Percentiles rank a stretch among this genome's conserved stretches.
phyloP scores from a whole-genome alignment of 495 filamentous ascomycete genomes.

The Cercophora samala region DNA sequence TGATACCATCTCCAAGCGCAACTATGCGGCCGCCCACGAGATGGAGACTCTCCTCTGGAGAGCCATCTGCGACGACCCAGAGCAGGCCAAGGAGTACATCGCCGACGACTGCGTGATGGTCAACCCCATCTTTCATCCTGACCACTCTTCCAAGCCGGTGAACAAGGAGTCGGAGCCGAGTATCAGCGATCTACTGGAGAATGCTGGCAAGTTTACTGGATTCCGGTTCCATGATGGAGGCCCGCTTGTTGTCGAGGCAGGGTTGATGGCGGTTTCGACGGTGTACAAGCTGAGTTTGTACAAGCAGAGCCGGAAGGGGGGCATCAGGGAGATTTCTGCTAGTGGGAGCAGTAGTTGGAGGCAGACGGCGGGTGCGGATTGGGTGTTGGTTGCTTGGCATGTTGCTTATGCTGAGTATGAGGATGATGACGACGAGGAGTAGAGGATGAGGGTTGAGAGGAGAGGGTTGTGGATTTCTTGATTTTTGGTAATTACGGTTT shows the following conservation, averaged over 20 bases:
- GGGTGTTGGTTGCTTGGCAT: conserved; percentile 33
- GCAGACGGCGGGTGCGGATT: conserved; percentile 40
- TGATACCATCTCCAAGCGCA: conserved; percentile 40
- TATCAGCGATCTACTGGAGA: conserved; percentile 26
- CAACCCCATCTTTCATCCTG: conserved; percentile 31
- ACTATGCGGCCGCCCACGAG: conserved; percentile 36
- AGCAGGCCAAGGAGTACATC: conserved; percentile 33
- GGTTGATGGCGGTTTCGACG: conserved; percentile 34
- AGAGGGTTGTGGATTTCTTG: conserved; percentile 5
- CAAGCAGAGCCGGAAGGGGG: conserved; percentile 19
- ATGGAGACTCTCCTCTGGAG: conserved; percentile 38
- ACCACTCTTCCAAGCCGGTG: conserved; percentile 21
- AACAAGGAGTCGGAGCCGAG: conserved; percentile 26
- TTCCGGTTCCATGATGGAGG: conserved; percentile 30
- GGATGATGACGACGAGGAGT: conserved; percentile 13
- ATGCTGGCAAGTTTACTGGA: conserved; percentile 22
- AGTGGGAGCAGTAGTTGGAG: conserved; percentile 28
- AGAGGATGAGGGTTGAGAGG: neutral
- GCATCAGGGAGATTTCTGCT: conserved; percentile 28
- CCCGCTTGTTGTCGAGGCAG: conserved; percentile 36
- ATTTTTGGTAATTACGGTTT: conserved; percentile 1
- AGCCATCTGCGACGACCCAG: conserved; percentile 35
- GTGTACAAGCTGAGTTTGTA: conserved; percentile 35
- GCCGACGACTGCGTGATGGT: conserved; percentile 40
- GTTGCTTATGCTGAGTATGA: conserved; percentile 30